phyloP scores from a whole-genome alignment of 768 basidiomycete species.

The Tylopilus subfusipes region DNA sequence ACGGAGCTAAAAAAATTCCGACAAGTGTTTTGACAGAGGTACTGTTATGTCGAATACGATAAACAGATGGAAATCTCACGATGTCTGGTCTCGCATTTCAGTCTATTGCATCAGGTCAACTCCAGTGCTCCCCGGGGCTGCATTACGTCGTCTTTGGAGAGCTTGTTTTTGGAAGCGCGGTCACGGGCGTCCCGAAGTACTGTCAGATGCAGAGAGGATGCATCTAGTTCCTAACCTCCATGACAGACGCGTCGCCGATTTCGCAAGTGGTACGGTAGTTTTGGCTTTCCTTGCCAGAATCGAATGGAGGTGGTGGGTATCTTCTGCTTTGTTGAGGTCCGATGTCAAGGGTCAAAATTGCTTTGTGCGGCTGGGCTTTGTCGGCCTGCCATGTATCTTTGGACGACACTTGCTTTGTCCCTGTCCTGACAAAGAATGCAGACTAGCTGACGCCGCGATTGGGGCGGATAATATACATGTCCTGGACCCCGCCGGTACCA shows the following conservation, averaged over 20 bases:
- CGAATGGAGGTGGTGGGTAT: neutral
- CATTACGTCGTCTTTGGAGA: neutral
- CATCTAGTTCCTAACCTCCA: neutral
- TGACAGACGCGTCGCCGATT: neutral
- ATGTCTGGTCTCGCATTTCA: conserved; percentile 4
- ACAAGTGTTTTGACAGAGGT: conserved; percentile 20
- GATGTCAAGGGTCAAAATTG: conserved; percentile 12
- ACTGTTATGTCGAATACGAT: conserved; percentile 8
- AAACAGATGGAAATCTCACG: conserved; percentile 19
- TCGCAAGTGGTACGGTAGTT: neutral
- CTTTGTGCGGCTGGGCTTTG: conserved; percentile 10
- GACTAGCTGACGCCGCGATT: neutral
- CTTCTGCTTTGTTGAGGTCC: conserved; percentile 18
- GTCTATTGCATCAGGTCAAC: neutral
- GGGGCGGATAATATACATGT: neutral
- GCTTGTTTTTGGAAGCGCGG: neutral
- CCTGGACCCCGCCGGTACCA: too few relatives aligned
- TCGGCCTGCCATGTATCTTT: neutral
- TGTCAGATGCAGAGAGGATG: neutral
- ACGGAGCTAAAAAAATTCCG: neutral
- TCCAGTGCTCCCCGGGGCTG: neutral
- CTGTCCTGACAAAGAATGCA: conserved; percentile 4
- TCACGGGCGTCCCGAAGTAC: neutral
- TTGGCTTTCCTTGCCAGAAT: neutral
- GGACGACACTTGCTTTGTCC: conserved; percentile 10